Evolutionary conservation across 139 green algal species (phyloP).

Genomic region (Auxenochlorella pyrenoidosa): DNA sequence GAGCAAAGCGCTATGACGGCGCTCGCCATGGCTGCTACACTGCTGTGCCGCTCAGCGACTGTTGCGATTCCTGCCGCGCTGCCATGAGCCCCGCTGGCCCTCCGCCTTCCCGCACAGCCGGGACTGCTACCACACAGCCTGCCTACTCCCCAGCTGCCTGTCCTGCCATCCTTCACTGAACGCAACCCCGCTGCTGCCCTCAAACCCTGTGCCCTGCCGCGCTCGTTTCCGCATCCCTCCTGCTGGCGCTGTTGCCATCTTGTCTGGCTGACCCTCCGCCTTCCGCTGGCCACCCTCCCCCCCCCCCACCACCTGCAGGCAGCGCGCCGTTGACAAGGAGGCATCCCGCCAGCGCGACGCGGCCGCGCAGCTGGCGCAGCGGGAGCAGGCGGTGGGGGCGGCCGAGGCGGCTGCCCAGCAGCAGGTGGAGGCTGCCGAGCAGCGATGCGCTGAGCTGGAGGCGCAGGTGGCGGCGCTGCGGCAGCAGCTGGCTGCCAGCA

Average conservation of each 20-base stretch:
- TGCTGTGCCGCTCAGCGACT: too few species aligned
- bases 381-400: background rate
- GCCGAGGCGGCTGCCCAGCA: background rate
- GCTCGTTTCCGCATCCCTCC: background rate
- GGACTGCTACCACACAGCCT: too few species aligned
- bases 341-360: background rate
- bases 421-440: background rate
- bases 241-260: background rate
- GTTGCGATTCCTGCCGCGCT: background rate
- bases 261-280: background rate
- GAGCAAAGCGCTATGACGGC: background rate
- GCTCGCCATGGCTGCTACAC: too few species aligned
- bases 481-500: background rate
- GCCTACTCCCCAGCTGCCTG: too few species aligned
- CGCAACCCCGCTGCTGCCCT: too few species aligned
- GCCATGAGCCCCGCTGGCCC: background rate
- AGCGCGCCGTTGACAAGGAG: background rate
- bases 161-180: too few species aligned
- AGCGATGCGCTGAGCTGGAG: background rate
- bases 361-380: background rate
- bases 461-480: background rate
- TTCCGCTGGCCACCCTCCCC: background rate
- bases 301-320: background rate
- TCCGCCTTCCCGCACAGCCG: background rate
- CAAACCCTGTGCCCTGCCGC: background rate